Conservation (phyloP, 768 basidiomycete species). For the Auricularia sp. region DNA sequence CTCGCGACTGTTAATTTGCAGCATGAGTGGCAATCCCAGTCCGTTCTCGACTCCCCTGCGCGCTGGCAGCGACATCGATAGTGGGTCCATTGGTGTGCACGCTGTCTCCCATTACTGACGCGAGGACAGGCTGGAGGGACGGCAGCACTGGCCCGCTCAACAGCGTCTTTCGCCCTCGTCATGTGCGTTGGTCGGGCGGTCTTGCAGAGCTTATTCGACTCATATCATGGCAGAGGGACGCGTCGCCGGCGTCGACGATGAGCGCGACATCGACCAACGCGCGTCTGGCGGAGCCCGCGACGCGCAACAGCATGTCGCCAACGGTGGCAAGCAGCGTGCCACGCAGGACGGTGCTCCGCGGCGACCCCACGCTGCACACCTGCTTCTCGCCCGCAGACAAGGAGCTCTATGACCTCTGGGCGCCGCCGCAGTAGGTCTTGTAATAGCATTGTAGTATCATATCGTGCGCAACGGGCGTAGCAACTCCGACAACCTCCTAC, state of each 20-base stretch:
- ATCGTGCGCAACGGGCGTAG: background rate
- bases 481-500: background rate
- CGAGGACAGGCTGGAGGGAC: background rate
- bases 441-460: background rate
- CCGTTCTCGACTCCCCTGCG: background rate
- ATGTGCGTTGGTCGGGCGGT: background rate
- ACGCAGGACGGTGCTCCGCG: conserved; percentile 36
- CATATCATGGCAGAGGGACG: background rate
- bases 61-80: background rate
- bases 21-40: background rate
- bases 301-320: conserved; percentile 16
- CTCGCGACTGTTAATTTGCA: no score
- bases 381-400: conserved; percentile 69
- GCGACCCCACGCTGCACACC: conserved; percentile 57
- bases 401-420: conserved; percentile 74
- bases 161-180: background rate
- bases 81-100: background rate
- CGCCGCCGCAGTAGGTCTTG: conserved; percentile 30
- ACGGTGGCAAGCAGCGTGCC: background rate
- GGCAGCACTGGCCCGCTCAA: background rate
- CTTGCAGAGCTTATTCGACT: background rate
- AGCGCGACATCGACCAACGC: background rate
- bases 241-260: background rate
- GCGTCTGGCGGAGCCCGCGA: background rate
- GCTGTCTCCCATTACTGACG: background rate